Percentiles rank a stretch among this genome's conserved stretches.
These are phyloP conservation scores for Sarocladium strictum DNA, from an alignment of 2,329 filamentous ascomycete species.

Conservation along the genomic window DNA sequence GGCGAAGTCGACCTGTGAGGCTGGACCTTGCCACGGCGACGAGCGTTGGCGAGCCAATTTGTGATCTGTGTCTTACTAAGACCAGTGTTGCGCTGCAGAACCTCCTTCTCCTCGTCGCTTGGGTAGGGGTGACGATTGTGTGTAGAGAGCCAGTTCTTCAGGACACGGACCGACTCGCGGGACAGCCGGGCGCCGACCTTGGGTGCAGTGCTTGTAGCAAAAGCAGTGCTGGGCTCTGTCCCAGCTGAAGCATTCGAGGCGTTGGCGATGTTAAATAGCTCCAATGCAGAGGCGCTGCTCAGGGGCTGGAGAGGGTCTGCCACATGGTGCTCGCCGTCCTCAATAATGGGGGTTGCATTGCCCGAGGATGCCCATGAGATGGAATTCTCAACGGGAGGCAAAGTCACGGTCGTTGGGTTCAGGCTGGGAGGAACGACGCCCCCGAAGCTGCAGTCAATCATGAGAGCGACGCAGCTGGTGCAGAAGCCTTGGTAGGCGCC, in stretches of 20 bases:
- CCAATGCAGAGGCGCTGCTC: constrained; percentile 20
- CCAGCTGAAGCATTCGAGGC: constrained; percentile 16
- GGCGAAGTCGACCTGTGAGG: constrained; percentile 60
- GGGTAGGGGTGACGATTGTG: constrained; percentile 83
- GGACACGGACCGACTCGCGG: constrained; percentile 67
- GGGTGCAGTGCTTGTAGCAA: constrained; percentile 27
- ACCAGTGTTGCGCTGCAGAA: constrained; percentile 71
- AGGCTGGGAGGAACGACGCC: constrained; percentile 26
- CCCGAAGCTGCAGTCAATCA: constrained; percentile 53
- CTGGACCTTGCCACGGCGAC: constrained; percentile 73
- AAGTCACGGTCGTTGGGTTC: constrained; percentile 18
- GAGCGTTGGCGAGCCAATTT: constrained; percentile 89
- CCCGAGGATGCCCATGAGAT: not conserved
- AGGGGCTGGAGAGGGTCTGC: constrained; percentile 19
- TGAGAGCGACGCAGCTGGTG: constrained; percentile 55
- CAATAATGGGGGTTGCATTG: not conserved
- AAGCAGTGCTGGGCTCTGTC: not conserved
- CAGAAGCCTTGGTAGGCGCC: constrained; percentile 56
- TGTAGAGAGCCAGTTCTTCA: constrained; percentile 79
- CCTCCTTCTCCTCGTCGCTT: constrained; percentile 78
- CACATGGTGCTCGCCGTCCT: constrained; percentile 21
- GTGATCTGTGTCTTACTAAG: constrained; percentile 78
- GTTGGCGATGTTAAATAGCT: constrained; percentile 20
- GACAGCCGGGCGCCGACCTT: constrained; percentile 75
- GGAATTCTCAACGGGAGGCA: constrained; percentile 1